These are phyloP conservation scores for Hortaea sp. DNA, from an alignment of 2,329 filamentous ascomycete species.

Conservation along the genomic window DNA sequence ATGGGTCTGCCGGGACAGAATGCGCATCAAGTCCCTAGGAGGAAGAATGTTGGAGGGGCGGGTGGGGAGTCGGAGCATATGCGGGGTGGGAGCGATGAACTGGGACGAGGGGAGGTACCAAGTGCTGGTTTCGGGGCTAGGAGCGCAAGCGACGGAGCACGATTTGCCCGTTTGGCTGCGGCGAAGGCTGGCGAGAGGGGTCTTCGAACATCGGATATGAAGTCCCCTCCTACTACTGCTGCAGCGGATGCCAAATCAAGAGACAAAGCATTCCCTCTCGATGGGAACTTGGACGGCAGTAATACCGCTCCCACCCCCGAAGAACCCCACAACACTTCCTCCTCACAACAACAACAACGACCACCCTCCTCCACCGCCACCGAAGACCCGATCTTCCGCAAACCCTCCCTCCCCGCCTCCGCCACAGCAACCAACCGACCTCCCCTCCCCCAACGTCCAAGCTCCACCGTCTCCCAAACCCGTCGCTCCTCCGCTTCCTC, in stretches of 20 bases:
- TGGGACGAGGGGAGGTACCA: neutral
- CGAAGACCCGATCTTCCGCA: conserved; percentile 17
- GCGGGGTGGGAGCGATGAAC: neutral
- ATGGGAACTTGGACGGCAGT: neutral
- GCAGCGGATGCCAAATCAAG: too few relatives aligned
- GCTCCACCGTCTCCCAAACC: conserved; percentile 7
- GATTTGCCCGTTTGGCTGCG: conserved; percentile 7
- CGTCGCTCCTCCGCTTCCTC: too few relatives aligned
- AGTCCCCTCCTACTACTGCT: too few relatives aligned
- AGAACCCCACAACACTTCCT: neutral
- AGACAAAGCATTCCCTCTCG: conserved; percentile 1
- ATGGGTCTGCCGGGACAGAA: too few relatives aligned
- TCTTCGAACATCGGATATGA: neutral
- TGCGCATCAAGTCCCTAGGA: too few relatives aligned
- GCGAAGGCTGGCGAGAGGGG: conserved; percentile 4
- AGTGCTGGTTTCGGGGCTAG: neutral
- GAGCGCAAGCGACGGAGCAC: neutral
- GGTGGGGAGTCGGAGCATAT: too few relatives aligned
- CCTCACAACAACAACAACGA: too few relatives aligned
- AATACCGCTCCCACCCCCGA: conserved; percentile 4
- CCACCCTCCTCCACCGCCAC: neutral
- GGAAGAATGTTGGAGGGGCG: too few relatives aligned
- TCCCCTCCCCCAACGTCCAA: conserved; percentile 7
- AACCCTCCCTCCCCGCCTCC: conserved; percentile 25
- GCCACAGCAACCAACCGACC: conserved; percentile 13